These are phyloP conservation scores for Paramecium primaurelia DNA, from an alignment of 73 alveolate species.

Conservation along the genomic window DNA sequence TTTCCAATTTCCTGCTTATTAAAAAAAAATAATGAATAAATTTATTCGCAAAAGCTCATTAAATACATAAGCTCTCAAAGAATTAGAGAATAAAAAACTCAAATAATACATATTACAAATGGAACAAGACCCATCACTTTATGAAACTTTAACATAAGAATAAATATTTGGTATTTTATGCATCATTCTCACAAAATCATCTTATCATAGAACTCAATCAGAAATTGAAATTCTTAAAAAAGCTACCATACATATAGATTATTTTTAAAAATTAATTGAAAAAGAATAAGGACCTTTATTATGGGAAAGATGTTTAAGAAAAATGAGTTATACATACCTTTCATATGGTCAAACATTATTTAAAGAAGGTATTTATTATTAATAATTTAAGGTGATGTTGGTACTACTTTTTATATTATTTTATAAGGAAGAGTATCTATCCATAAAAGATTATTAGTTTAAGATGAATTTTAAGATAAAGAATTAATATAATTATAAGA, in stretches of 20 bases:
- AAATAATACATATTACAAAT: not conserved
- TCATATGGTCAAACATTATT: not conserved
- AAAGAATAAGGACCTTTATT: not conserved
- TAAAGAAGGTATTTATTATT: not conserved
- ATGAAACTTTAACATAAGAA: not conserved
- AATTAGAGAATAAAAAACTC: not conserved
- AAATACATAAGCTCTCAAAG: not conserved
- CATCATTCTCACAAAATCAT: not conserved
- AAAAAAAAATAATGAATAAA: not conserved
- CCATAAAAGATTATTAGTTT: not conserved
- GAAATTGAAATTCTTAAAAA: constrained; percentile 34
- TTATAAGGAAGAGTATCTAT: constrained; percentile 7
- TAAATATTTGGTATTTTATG: not conserved
- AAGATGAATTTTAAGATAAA: not conserved
- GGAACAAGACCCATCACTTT: not conserved
- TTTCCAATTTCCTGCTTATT: constrained; percentile 7
- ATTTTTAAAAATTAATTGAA: not conserved
- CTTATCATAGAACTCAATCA: constrained; percentile 8
- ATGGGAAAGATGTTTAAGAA: constrained; percentile 23
- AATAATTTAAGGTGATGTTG: not conserved
- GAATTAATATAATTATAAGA: constrained; percentile 4
- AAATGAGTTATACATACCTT: not conserved
- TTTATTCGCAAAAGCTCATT: not conserved
- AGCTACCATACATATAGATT: not conserved
- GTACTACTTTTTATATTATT: constrained; percentile 29